A percentile compares a stretch with the other conserved stretches of the same genome.
phyloP scores from a whole-genome alignment of 352 stramenopile genomes.

The Globisporangium uncinulatum region DNA sequence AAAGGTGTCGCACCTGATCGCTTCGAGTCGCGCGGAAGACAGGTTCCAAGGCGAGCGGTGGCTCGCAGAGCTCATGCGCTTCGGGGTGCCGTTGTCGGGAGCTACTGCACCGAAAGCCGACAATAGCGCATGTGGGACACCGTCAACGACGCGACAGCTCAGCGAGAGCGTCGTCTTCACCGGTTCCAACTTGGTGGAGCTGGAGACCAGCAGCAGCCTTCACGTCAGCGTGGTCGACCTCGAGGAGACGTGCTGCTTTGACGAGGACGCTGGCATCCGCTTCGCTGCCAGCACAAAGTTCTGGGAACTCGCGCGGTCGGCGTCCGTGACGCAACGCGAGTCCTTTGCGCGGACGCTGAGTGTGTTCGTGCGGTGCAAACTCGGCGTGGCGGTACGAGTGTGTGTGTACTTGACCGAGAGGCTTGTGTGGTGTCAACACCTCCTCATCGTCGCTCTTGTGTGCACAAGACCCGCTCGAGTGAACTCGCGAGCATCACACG shows the following conservation, averaged over 20 bases:
- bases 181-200: conserved; percentile 1
- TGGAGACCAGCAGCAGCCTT: not conserved
- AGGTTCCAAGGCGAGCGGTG: conserved; percentile 40
- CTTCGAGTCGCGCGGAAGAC: conserved; percentile 24
- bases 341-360: conserved; percentile 28
- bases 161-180: conserved; percentile 13
- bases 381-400: conserved; percentile 16
- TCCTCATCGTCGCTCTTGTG: not conserved
- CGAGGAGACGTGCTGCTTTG: conserved; percentile 44
- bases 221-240: conserved; percentile 18
- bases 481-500: conserved; percentile 9
- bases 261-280: conserved; percentile 34
- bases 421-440: not conserved
- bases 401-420: not conserved
- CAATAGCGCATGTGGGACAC: not conserved
- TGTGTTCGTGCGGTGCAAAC: conserved; percentile 33
- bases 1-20: conserved; percentile 25
- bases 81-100: conserved; percentile 5
- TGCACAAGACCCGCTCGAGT: not conserved
- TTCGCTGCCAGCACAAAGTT: conserved; percentile 28
- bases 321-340: conserved; percentile 12
- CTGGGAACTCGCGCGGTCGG: conserved; percentile 28
- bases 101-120: not conserved
- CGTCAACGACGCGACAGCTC: not conserved
- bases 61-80: conserved; percentile 41